Evolutionary conservation across 2,329 filamentous ascomycete genomes (phyloP).

Genomic region (Colletotrichum tamarilloi): DNA sequence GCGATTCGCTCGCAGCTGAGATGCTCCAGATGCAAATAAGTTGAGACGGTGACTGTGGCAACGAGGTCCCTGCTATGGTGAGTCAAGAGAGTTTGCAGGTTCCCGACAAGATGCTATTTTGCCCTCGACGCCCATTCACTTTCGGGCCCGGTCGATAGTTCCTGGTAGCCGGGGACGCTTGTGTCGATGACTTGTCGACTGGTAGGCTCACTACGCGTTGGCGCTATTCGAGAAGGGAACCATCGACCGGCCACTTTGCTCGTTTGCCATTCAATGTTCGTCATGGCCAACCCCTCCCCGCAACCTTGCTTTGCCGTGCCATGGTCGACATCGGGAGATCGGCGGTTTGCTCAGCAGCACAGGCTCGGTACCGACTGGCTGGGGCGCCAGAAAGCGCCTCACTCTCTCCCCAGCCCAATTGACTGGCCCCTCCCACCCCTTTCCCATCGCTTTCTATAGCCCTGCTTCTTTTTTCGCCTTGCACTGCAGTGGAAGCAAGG

Average conservation of each 20-base stretch:
- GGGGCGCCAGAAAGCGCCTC: constrained; percentile 27
- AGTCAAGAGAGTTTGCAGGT: not conserved
- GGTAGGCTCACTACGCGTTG: not conserved
- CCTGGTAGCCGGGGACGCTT: constrained; percentile 18
- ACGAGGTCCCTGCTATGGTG: not conserved
- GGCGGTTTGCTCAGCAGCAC: constrained; percentile 15
- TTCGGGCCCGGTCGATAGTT: constrained; percentile 29
- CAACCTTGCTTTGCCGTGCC: not conserved
- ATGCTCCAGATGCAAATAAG: not conserved
- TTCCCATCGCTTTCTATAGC: not conserved
- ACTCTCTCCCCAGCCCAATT: not conserved
- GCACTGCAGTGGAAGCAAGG: not conserved
- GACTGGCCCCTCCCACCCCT: not conserved
- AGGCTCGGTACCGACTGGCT: constrained; percentile 27
- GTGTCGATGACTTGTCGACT: not conserved
- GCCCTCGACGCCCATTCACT: not conserved
- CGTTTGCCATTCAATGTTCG: not conserved
- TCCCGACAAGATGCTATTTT: not conserved
- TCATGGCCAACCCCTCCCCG: constrained; percentile 7
- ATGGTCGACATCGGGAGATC: constrained; percentile 27
- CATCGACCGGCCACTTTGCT: not conserved
- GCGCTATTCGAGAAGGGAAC: constrained; percentile 1
- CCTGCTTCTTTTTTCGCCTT: not conserved
- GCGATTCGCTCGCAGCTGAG: not conserved
- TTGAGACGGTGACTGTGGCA: constrained; percentile 28